These are phyloP conservation scores for Nectriaceae sp. DNA, from an alignment of 2,329 filamentous ascomycete species.

Conservation along the genomic window DNA sequence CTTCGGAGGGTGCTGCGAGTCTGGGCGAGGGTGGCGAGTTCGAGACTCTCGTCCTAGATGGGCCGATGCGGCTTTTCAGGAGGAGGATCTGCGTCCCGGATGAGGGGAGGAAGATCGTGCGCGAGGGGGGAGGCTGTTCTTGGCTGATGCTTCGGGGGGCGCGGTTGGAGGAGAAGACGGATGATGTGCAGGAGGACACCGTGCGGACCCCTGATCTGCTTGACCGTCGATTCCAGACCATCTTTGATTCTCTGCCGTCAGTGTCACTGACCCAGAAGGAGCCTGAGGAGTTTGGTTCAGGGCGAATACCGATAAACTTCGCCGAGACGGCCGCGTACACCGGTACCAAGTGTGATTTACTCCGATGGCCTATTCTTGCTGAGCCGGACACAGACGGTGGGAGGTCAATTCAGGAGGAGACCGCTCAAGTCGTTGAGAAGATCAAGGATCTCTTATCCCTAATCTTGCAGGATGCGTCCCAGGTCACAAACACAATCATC, in stretches of 20 bases:
- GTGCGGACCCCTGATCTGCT: constrained; percentile 65
- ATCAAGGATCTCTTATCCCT: constrained; percentile 43
- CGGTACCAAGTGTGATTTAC: constrained; percentile 19
- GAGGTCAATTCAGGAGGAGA: constrained; percentile 48
- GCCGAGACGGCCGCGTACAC: background rate
- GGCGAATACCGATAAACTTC: constrained; percentile 4
- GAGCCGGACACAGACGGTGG: constrained; percentile 16
- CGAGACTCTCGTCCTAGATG: constrained; percentile 86
- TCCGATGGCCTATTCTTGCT: constrained; percentile 44
- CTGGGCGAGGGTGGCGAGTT: constrained; percentile 95
- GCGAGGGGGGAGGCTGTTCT: constrained; percentile 76
- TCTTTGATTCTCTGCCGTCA: constrained; percentile 37
- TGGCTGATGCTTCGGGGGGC: constrained; percentile 67
- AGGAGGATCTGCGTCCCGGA: constrained; percentile 65
- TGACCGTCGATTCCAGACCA: constrained; percentile 59
- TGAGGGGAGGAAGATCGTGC: constrained; percentile 52
- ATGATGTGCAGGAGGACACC: constrained; percentile 14
- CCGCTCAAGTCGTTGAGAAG: constrained; percentile 46
- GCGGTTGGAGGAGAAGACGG: constrained; percentile 48
- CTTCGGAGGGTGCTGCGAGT: constrained; percentile 64
- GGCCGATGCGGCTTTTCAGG: constrained; percentile 73
- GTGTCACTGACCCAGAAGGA: constrained; percentile 9
- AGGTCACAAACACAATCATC: constrained; percentile 61
- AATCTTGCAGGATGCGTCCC: constrained; percentile 28
- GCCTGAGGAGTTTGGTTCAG: constrained; percentile 6